Evolutionary conservation across 2,329 filamentous ascomycete genomes (phyloP).

Genomic region (Verticillium tricorpus): DNA sequence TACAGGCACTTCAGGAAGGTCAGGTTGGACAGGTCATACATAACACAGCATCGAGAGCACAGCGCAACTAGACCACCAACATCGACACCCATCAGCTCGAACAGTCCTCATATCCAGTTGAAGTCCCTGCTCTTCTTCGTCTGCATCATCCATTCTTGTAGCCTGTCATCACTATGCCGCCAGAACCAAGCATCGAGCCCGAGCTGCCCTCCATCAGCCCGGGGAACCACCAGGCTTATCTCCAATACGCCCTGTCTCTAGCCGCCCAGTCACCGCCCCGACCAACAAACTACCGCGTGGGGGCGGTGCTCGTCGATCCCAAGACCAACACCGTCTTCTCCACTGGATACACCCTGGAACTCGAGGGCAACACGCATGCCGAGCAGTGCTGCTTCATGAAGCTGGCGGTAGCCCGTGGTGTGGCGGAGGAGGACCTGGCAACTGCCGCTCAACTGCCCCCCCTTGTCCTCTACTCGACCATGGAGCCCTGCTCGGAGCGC

Average conservation of each 20-base stretch:
- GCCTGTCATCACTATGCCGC: slow-evolving; percentile 5
- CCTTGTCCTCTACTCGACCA: slow-evolving; percentile 79
- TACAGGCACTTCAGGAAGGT: too few relatives aligned
- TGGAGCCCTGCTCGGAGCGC: slow-evolving; percentile 77
- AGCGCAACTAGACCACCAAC: too few relatives aligned
- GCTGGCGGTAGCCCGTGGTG: slow-evolving; percentile 43
- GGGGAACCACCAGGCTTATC: slow-evolving; percentile 44
- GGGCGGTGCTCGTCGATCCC: slow-evolving; percentile 73
- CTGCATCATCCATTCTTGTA: neutral
- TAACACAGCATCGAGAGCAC: too few relatives aligned
- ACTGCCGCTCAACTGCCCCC: slow-evolving; percentile 29
- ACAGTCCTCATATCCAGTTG: too few relatives aligned
- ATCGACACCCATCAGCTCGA: too few relatives aligned
- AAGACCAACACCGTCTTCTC: slow-evolving; percentile 58
- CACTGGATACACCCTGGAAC: slow-evolving; percentile 87
- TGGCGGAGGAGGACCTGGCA: slow-evolving; percentile 50
- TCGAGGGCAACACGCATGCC: slow-evolving; percentile 89
- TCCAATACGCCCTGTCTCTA: slow-evolving; percentile 69
- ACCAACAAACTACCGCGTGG: slow-evolving; percentile 89
- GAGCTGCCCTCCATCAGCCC: slow-evolving; percentile 18
- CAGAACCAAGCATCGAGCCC: neutral
- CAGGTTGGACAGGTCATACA: too few relatives aligned
- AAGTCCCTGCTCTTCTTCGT: too few relatives aligned
- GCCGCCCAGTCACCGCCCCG: slow-evolving; percentile 78
- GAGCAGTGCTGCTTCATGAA: slow-evolving; percentile 91